Evolutionary conservation across 2,329 filamentous ascomycete genomes (phyloP), one percentile per base, ranked within the genome.

Genomic region (Phaeosphaeria sp.): DNA sequence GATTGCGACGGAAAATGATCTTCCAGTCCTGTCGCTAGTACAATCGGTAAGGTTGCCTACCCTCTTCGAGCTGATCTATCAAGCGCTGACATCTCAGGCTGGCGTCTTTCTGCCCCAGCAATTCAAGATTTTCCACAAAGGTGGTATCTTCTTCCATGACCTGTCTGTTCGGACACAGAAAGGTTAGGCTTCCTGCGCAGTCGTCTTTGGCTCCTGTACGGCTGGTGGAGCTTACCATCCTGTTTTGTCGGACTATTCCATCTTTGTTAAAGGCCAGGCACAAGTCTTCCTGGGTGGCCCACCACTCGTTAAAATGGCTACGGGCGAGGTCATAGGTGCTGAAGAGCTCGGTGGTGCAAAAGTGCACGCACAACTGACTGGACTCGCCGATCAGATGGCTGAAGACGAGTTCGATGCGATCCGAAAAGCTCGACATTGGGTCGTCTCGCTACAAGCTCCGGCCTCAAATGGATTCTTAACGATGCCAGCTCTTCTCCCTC

Each of bases 301-400:
- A 0, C 80, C 80, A 0, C 68, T 82, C 7, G 79, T 82, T 1
- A 80, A 81, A 56, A 81, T 81, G 80, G 80, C 80, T 0, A 82
- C 79, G 0, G 79, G 80, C 2, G 80, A 82, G 50, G 60, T 77
- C 0, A 74, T 79, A 20, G 77, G 67, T 1, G 77, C 80, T 0
- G 80, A 82, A 54, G 72, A 70, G 43, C 67, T 82, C 1, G 80
- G 80, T 5, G 79, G 80, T 15, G 80, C 79, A 2, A 68, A 73
- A 18, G 74, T 80, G 15, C 80, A 81, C 59, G 76, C 73, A 1
- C 76, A 68, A 1, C 56, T 75, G 0, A 81, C 79, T 4, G 80
- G 80, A 0, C 67, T 82, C 1, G 78, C 79, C 0, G 80, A 82
- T 56, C 77, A 80, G 49, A 72, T 82, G 40, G 80, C 80, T 5